Conservation (phyloP, 805 yeast species). For the Monosporozyma siamensis region DNA sequence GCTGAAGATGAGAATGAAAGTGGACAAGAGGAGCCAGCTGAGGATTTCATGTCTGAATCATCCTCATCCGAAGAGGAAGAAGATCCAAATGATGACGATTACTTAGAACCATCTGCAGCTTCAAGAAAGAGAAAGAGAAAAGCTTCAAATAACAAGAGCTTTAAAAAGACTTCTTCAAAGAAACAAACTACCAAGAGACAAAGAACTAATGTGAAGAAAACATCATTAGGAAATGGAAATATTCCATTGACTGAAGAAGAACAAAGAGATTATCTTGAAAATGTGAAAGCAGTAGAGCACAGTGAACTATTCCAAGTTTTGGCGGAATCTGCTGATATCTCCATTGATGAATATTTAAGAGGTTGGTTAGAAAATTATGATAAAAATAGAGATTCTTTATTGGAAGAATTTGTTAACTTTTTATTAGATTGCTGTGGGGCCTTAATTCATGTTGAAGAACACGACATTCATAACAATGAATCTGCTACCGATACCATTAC, state of each 20-base stretch:
- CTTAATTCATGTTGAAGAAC: slow-evolving; percentile 53
- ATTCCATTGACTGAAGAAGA: slow-evolving; percentile 14
- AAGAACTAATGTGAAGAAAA: slow-evolving; percentile 4
- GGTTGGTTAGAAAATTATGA: slow-evolving; percentile 50
- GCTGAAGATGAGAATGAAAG: slow-evolving; percentile 5
- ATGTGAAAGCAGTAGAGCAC: slow-evolving; percentile 37
- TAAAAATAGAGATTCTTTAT: slow-evolving; percentile 37
- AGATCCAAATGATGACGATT: slow-evolving; percentile 20
- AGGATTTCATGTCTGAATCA: neutral
- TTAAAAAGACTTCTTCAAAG: neutral
- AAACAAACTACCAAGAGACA: neutral
- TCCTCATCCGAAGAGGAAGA: slow-evolving; percentile 7
- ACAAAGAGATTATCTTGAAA: slow-evolving; percentile 29
- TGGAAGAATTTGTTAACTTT: slow-evolving; percentile 59
- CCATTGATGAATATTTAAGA: slow-evolving; percentile 44
- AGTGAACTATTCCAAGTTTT: slow-evolving; percentile 44
- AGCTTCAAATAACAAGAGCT: neutral
- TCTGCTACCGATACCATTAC: slow-evolving; percentile 64
- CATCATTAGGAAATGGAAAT: slow-evolving; percentile 1
- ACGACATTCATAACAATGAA: slow-evolving; percentile 64
- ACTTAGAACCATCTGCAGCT: slow-evolving; percentile 11
- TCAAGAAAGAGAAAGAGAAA: slow-evolving; percentile 9
- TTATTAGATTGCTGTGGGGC: slow-evolving; percentile 67
- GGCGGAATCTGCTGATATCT: slow-evolving; percentile 37
- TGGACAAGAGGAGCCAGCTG: slow-evolving; percentile 12